Percentiles rank a stretch among this genome's conserved stretches.
These are phyloP conservation scores for Leccinum colubrinum DNA, from an alignment of 1,284 basidiomycete genomes.

Conservation along the genomic window DNA sequence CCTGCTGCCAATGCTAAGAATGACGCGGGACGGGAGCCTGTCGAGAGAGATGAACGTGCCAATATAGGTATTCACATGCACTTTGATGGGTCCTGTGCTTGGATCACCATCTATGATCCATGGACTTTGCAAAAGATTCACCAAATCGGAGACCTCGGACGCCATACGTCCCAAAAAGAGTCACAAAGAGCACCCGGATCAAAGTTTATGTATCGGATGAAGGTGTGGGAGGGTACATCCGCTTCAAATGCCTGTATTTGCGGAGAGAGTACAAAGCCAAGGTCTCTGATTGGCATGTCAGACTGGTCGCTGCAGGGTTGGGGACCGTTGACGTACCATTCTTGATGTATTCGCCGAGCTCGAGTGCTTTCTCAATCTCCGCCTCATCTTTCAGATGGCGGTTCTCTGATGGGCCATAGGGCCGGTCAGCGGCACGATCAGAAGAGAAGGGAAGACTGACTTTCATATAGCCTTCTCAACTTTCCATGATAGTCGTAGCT, in stretches of 20 bases:
- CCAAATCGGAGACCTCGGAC: neutral
- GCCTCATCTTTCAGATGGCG: constrained; percentile 62
- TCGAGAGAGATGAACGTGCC: neutral
- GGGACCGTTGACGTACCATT: constrained; percentile 56
- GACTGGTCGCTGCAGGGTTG: neutral
- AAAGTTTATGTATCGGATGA: neutral
- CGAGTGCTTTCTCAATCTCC: constrained; percentile 78
- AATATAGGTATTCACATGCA: neutral
- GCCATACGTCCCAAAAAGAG: neutral
- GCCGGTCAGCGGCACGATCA: neutral
- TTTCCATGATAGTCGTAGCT: constrained; percentile 78
- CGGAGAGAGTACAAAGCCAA: constrained; percentile 82
- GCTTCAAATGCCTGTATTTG: constrained; percentile 82
- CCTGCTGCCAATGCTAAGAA: neutral
- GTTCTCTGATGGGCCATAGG: constrained; percentile 54
- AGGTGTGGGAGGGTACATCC: constrained; percentile 55
- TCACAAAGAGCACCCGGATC: neutral
- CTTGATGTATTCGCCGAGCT: constrained; percentile 84
- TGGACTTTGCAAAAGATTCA: neutral
- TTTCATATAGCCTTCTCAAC: constrained; percentile 68
- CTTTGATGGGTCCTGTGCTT: neutral
- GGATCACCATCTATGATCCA: neutral
- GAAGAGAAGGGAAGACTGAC: constrained; percentile 34
- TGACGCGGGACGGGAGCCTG: neutral
- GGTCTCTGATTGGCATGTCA: constrained; percentile 56